These are phyloP conservation scores for Teratosphaeria viscida DNA, from an alignment of 2,329 filamentous ascomycete genomes.

Conservation along the genomic window DNA sequence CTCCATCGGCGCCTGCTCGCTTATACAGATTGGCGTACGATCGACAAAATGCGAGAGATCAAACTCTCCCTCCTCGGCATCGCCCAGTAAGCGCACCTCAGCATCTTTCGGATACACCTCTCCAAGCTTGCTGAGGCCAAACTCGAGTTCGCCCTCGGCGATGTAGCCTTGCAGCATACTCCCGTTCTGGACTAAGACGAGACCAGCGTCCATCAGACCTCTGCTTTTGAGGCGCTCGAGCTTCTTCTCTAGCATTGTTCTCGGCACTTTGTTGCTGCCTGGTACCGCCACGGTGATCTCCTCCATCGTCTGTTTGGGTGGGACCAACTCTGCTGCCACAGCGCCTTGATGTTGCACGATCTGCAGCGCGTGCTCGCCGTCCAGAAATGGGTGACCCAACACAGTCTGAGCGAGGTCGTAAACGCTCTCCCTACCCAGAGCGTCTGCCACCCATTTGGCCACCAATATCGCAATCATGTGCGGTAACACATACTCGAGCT, in stretches of 20 bases:
- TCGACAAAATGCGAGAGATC: slow-evolving; percentile 44
- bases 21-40: slow-evolving; percentile 42
- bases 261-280: slow-evolving; percentile 32
- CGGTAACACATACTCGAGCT: slow-evolving; percentile 47
- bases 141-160: slow-evolving; percentile 44
- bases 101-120: slow-evolving; percentile 24
- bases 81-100: slow-evolving; percentile 31
- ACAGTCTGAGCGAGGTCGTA: slow-evolving; percentile 52
- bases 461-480: slow-evolving; percentile 50
- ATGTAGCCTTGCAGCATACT: slow-evolving; percentile 46
- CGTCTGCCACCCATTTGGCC: slow-evolving; percentile 50
- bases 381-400: slow-evolving; percentile 49
- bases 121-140: slow-evolving; percentile 33
- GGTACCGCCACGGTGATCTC: slow-evolving; percentile 45
- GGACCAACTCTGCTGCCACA: slow-evolving; percentile 40
- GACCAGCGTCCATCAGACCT: slow-evolving; percentile 47
- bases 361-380: slow-evolving; percentile 39
- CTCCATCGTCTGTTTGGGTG: slow-evolving; percentile 44
- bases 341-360: slow-evolving; percentile 30
- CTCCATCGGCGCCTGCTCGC: slow-evolving; percentile 45
- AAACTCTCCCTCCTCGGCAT: slow-evolving; percentile 27
- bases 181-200: slow-evolving; percentile 43
- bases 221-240: slow-evolving; percentile 37
- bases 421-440: slow-evolving; percentile 42
- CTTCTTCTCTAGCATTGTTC: slow-evolving; percentile 34